Base-by-base conservation (phyloP, 768 basidiomycete genomes). In the Mycena filopes region DNA sequence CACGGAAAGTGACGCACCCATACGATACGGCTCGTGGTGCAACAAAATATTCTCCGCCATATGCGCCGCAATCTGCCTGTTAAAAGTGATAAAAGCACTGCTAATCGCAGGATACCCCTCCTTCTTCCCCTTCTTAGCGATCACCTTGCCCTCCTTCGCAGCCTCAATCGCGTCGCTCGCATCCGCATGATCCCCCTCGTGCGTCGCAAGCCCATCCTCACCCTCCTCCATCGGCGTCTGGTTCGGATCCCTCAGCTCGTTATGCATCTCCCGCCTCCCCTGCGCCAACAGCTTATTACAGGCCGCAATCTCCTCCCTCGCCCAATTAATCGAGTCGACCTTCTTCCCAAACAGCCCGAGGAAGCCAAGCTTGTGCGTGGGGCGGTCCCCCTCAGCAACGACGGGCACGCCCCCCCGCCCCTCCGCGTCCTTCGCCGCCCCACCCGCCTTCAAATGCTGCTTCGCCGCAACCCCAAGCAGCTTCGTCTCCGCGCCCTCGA, bases 241-340 rank as follows among this genome's bases (percentile, higher is more conserved):
- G 50, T 49, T 53, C 23, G 63, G 60, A 49, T 65, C 69, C 47
- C 55, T 70, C 67, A 40, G 67, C 65, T 36, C 73, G 68, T 46
- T 76, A 72, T 42, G 76, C 81, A 33, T 75, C 71, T 12, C 70
- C 71, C 11, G 72, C 70, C 87, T 81, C 25, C 82, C 87, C 63
- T 83, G 81, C 3, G 87, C 84, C 47, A 94, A 78, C 4, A 86
- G 70, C 21, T 73, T 73, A 20, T 82, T 87, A 60, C 88, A 87
- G 1, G 80, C 72, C 2, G 78, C 76, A 60, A 98, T 93, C 78
- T 96, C 92, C 21, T 84, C 80, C 31, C 93, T 83, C 21, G 89
- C 88, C 95, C 96, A 98, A 2, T 95, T 90, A 73, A 99, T 95
- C 3, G 92, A 87, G 79, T 99, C 98, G 18, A 98, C 96, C 76